Conservation (phyloP, 1,284 basidiomycete species). For the Marasmius oreades region DNA sequence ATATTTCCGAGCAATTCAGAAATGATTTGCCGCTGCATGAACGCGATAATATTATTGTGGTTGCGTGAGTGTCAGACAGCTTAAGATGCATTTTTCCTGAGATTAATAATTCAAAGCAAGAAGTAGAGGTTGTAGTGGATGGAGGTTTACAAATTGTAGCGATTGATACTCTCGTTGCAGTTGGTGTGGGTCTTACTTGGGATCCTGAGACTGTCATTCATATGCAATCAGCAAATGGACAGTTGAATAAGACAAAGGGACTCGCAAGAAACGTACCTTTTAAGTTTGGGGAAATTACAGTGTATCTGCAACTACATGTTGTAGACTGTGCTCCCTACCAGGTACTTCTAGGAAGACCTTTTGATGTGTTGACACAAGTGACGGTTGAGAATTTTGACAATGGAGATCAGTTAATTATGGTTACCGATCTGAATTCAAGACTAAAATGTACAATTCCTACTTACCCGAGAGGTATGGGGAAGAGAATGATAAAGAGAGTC, state of each 20-base stretch:
- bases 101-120: too few species aligned
- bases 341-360: constrained; percentile 30
- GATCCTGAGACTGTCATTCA: constrained; percentile 20
- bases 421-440: not conserved
- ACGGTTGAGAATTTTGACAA: not conserved
- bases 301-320: constrained; percentile 27
- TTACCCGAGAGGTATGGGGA: too few species aligned
- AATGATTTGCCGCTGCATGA: too few species aligned
- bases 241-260: constrained; percentile 18
- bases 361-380: constrained; percentile 26
- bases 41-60: too few species aligned
- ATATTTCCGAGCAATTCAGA: too few species aligned
- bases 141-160: not conserved
- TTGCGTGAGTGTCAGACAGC: too few species aligned
- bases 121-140: too few species aligned
- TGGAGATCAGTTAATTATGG: not conserved
- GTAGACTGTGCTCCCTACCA: constrained; percentile 26
- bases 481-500: not conserved
- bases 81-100: too few species aligned
- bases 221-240: constrained; percentile 22
- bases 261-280: constrained; percentile 25
- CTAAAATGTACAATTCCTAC: not conserved
- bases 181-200: constrained; percentile 15
- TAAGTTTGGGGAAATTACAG: constrained; percentile 17
- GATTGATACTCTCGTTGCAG: not conserved